Conservation (phyloP, 2,329 filamentous ascomycete species). For the Trichoderma hamatum region DNA sequence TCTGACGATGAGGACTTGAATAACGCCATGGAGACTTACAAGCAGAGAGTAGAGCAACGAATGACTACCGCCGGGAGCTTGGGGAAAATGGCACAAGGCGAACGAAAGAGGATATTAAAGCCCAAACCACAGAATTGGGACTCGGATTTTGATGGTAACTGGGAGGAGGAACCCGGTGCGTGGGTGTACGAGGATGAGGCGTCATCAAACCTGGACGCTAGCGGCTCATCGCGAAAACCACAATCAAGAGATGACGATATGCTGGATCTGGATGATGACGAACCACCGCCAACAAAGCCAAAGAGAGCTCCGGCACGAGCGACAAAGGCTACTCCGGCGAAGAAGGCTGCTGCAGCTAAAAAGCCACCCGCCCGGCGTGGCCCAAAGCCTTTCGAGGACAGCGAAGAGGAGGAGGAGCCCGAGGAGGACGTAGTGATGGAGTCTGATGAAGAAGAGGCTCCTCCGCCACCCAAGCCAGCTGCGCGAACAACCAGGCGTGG, state of each 20-base stretch:
- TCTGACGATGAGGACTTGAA: constrained; percentile 68
- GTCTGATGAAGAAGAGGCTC: constrained; percentile 52
- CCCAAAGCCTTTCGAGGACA: constrained; percentile 40
- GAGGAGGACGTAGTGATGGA: constrained; percentile 58
- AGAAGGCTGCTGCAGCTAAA: constrained; percentile 42
- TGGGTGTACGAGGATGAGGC: constrained; percentile 42
- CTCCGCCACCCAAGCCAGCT: constrained; percentile 45
- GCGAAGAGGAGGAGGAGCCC: constrained; percentile 51
- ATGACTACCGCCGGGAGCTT: constrained; percentile 65
- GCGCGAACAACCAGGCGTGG: constrained; percentile 35
- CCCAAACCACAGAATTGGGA: constrained; percentile 83
- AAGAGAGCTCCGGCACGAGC: constrained; percentile 37
- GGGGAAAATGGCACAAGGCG: constrained; percentile 39
- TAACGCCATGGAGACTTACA: constrained; percentile 72
- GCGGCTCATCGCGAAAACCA: constrained; percentile 30
- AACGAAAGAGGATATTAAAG: constrained; percentile 58
- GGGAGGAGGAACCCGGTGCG: constrained; percentile 76
- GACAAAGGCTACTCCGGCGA: constrained; percentile 33
- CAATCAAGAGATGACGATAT: constrained; percentile 31
- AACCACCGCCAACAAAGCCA: constrained; percentile 39
- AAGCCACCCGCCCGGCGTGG: constrained; percentile 49
- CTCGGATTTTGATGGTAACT: constrained; percentile 82
- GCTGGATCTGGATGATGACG: constrained; percentile 52
- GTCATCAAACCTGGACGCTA: constrained; percentile 26
- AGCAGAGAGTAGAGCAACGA: constrained; percentile 68